Conservation (phyloP, 1,284 basidiomycete genomes). For the Agroathelia rolfsii region DNA sequence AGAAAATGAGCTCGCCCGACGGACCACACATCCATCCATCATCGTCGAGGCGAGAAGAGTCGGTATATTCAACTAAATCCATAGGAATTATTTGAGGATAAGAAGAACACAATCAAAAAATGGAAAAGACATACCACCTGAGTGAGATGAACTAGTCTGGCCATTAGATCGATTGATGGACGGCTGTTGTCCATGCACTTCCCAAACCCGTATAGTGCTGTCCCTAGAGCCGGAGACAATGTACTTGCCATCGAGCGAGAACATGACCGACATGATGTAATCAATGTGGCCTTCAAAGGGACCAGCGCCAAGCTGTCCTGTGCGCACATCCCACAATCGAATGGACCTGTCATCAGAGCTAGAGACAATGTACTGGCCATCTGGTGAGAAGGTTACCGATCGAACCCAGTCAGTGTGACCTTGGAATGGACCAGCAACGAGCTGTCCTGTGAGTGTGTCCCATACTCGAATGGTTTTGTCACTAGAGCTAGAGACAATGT, state of each 20-base stretch:
- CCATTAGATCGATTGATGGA: too few species aligned
- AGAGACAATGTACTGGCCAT: constrained; percentile 11
- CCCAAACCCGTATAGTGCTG: too few species aligned
- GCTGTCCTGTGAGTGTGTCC: constrained; percentile 1
- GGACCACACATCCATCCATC: too few species aligned
- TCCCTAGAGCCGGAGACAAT: constrained; percentile 14
- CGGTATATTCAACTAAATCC: too few species aligned
- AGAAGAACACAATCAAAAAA: too few species aligned
- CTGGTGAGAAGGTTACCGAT: constrained; percentile 12
- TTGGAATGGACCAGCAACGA: background rate
- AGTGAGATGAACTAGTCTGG: too few species aligned
- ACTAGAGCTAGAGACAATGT: constrained; percentile 10
- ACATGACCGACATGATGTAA: constrained; percentile 7
- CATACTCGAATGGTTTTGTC: constrained; percentile 4
- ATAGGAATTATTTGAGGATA: too few species aligned
- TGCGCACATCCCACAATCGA: constrained; percentile 11
- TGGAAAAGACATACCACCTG: too few species aligned
- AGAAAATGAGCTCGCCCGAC: too few species aligned
- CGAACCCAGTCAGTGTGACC: constrained; percentile 1
- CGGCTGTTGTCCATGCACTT: too few species aligned
- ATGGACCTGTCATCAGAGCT: constrained; percentile 9
- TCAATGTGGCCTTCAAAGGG: constrained; percentile 3
- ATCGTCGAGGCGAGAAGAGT: too few species aligned
- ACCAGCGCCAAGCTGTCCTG: constrained; percentile 3
- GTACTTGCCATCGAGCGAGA: constrained; percentile 11